Base-by-base conservation (phyloP, 2,329 filamentous ascomycete genomes). In the Aspergillus costaricaensis region DNA sequence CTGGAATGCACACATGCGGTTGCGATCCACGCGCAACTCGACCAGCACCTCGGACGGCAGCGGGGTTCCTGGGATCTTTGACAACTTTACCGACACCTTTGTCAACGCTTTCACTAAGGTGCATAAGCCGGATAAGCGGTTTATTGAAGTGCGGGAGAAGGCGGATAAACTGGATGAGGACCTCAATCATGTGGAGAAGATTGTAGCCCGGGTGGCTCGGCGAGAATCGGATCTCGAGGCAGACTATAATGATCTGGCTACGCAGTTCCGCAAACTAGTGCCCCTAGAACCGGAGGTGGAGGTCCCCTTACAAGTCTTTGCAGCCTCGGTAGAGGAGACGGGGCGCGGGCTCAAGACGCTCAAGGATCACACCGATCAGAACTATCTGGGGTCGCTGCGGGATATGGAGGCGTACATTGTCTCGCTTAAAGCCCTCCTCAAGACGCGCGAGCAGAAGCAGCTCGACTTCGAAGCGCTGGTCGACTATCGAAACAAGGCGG, bases 101-200 rank as follows among this genome's bases (percentile, higher is more conserved):
- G 90, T 99, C 76, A 98, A 98, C 74, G 94, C 92, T 41, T 99
- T 99, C 72, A 93, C 91, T 51, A 99, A 98, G 77, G 89, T 96
- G 1, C 91, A 98, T 81, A 96, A 96, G 76, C 91, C 93, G 6
- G 95, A 99, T 77, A 90, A 91, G 69, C 90, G 95, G 32, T 99
- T 99, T 76, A 88, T 96, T 66, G 94, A 98, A 74, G 93, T 98
- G 62, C 88, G 89, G 70, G 95, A 98, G 72, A 91, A 91, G 75
- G 91, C 91, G 39, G 91, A 96, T 78, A 98, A 96, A 79, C 84
- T 99, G 5, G 92, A 96, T 71, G 94, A 98, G 70, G 95, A 99
- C 73, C 84, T 99, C 17, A 88, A 85, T 15, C 91, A 96, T 70
- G 91, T 99, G 5, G 94, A 96, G 78, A 98, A 97, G 79, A 92